Base-by-base conservation (phyloP, 2,329 filamentous ascomycete genomes). In the Sporothrix pseudoabietina region DNA sequence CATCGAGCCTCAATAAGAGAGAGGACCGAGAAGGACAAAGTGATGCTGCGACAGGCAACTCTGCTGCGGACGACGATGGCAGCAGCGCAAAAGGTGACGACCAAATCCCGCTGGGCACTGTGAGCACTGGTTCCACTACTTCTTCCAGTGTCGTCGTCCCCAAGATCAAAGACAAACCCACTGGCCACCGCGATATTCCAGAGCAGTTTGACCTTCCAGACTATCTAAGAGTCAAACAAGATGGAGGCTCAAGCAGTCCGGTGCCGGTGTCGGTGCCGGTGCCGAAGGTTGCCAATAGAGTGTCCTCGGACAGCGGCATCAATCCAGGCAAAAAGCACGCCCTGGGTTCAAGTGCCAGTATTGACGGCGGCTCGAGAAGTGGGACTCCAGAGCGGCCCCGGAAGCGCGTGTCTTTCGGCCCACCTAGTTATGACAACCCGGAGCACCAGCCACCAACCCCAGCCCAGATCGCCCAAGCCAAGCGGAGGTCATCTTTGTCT, bases 341-440 rank as follows among this genome's bases (percentile, higher is more conserved):
- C 30, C 57, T 32, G 14, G 10, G 16, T 30, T 39, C 57, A 8
- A 61, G 57, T 35, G 3, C 57, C 5, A n/a, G 57, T 22, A 32
- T 12, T 2, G 57, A 61, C 35, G 57, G 19, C 0, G 32, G 14
- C 9, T 19, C 32, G 1, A 4, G 9, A 7, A 16, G 57, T 39
- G 32, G 10, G 10, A 6, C 7, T 6, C 30, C 16, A 7, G 57
- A 69, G 16, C 66, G 66, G 30, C 66, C 47, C 2, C 66, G 47
- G 16, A 69, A 69, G 66, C 66, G 66, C 3, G 66, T 55, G 10
- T 69, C 66, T 1, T 69, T 69, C 22, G 30, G 44, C 47, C 5
- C 8, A 47, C 10, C 14, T 14, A 69, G 66, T 22, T 55, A 14
- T 10, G 26, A n/a, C 10, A 44, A 68, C 35, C 63, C 41, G 26